Evolutionary conservation across 768 basidiomycete genomes (phyloP), one percentile per base, ranked within the genome.

Genomic region (Tulasnella sp.): DNA sequence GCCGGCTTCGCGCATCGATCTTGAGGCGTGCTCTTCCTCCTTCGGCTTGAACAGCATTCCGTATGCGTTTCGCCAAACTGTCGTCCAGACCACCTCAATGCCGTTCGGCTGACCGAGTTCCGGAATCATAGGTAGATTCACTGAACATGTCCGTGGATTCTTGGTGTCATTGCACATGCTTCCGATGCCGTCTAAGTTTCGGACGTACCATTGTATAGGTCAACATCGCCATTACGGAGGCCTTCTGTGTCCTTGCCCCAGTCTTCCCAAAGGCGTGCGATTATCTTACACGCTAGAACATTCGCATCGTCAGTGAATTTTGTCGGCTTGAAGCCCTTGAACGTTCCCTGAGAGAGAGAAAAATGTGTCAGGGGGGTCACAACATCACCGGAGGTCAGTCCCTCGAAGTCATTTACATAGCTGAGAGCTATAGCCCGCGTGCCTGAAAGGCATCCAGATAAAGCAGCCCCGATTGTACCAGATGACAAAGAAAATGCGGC

Each of bases 401-500:
- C 15, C 15, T n/a, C n/a, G n/a, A 2, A n/a, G 31, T n/a, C 2
- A 41, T 31, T 31, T 21, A 53, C 51, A 19, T 24, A 56, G 30
- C 54, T 56, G 27, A 97, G 67, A 1, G 93, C 92, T 60, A 96
- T 85, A 43, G 89, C 80, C 41, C 89, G 84, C 27, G 74, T 76
- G 59, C 75, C 75, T 24, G 85, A 83, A 45, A 92, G 75, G 22
- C 80, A 80, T 21, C 85, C 83, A 25, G 87, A 87, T 69, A 97
- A 74, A 15, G 93, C 87, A 2, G 92, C 92, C 41, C 93, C 93
- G 62, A 98, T 76, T 1, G 93, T 97, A 1, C 93, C 93, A 27
- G 89, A 92, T 1, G 91, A 92, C 44, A 97, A 76, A 2, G 86
- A 78, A 69, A 92, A 91, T 1, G 92, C 92, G 38, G 89, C 87